phyloP scores from a whole-genome alignment of 768 basidiomycete species.

The Tephrocybe sp. region DNA sequence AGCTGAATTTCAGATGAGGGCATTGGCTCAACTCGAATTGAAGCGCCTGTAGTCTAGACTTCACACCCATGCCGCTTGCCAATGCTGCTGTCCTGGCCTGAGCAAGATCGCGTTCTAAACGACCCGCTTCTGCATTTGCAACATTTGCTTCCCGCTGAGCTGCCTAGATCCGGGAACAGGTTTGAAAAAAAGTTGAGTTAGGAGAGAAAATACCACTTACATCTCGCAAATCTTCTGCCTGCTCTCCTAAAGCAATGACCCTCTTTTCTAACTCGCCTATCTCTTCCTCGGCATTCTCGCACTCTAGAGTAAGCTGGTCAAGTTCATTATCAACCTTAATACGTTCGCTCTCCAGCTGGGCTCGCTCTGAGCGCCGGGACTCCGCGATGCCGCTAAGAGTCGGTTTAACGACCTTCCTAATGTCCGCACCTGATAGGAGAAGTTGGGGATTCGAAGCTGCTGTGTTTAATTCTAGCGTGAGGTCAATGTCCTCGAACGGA shows the following conservation, averaged over 20 bases:
- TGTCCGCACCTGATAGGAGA: slow-evolving; percentile 65
- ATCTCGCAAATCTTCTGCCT: slow-evolving; percentile 80
- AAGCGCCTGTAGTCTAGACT: slow-evolving; percentile 70
- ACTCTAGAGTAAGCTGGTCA: slow-evolving; percentile 71
- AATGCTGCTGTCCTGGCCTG: slow-evolving; percentile 74
- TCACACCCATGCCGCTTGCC: slow-evolving; percentile 80
- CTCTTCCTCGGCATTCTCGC: slow-evolving; percentile 82
- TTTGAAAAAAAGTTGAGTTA: background rate
- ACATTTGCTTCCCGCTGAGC: slow-evolving; percentile 73
- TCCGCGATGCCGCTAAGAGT: slow-evolving; percentile 73
- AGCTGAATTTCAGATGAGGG: background rate
- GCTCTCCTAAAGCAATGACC: slow-evolving; percentile 62
- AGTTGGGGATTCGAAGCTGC: slow-evolving; percentile 69
- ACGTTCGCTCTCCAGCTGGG: slow-evolving; percentile 69
- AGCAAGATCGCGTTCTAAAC: slow-evolving; percentile 69
- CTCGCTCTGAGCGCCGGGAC: slow-evolving; percentile 64
- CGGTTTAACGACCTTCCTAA: slow-evolving; percentile 73
- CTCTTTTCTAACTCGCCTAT: slow-evolving; percentile 73
- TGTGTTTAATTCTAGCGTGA: slow-evolving; percentile 78
- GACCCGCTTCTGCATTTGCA: slow-evolving; percentile 61
- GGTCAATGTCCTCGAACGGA: slow-evolving; percentile 71
- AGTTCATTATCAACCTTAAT: slow-evolving; percentile 82
- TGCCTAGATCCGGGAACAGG: slow-evolving; percentile 39
- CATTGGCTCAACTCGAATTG: slow-evolving; percentile 64
- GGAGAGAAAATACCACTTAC: slow-evolving; percentile 36